phyloP scores from a whole-genome alignment of 2,329 filamentous ascomycete species.

The Apiospora kogelbergensis region DNA sequence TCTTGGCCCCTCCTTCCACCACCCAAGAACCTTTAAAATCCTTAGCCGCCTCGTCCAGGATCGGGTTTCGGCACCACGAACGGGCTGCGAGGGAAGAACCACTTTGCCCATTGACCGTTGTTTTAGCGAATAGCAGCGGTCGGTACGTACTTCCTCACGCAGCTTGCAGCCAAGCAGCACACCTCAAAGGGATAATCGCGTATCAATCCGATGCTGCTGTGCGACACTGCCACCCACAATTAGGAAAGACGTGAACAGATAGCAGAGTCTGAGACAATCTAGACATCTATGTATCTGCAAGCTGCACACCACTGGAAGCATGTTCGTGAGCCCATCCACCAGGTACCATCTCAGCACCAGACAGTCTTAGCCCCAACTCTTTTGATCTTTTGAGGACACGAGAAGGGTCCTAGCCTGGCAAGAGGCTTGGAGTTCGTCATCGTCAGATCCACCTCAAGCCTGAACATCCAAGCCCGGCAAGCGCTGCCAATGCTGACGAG shows the following conservation, averaged over 20 bases:
- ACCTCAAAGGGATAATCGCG: no score
- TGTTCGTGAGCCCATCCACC: not conserved
- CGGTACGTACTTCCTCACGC: not conserved
- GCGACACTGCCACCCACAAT: no score
- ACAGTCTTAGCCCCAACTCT: not conserved
- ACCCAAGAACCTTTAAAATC: not conserved
- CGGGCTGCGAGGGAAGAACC: not conserved
- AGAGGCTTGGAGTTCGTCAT: not conserved
- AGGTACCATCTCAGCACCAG: not conserved
- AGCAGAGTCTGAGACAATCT: not conserved
- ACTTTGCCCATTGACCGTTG: not conserved
- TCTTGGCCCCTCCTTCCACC: not conserved
- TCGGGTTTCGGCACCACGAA: not conserved
- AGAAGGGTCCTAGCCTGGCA: not conserved
- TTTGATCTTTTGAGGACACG: not conserved
- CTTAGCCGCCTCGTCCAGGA: constrained; percentile 3
- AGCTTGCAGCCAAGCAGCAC: no score
- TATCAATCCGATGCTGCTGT: no score
- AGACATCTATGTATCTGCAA: not conserved
- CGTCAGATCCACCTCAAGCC: not conserved
- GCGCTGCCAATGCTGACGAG: not conserved
- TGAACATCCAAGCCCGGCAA: not conserved
- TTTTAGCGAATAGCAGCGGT: not conserved
- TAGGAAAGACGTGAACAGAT: not conserved
- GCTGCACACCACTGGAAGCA: not conserved